Evolutionary conservation across 2,329 filamentous ascomycete species (phyloP), one percentile per base, ranked within the genome.

Genomic region (Chlorencoelia australis): DNA sequence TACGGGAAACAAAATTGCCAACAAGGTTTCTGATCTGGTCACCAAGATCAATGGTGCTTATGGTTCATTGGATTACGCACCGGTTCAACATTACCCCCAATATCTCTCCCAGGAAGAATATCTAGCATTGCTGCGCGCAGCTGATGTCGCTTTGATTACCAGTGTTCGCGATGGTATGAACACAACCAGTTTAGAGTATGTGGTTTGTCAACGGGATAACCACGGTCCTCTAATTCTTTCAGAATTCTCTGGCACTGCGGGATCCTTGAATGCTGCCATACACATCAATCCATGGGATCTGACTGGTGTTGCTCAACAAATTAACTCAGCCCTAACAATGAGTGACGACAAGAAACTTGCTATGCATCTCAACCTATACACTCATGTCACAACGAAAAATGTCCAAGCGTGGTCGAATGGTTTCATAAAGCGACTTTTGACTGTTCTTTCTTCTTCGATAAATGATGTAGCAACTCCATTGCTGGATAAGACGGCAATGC

Each of bases 151-250:
- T 4, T 68, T 96, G 33, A 95, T 96, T 59, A 95, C 91, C 5
- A 94, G 86, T 49, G 88, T 96, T 15, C 78, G 89, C 42, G 91
- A 96, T 58, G 89, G 89, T 40, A 95, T 96, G 88, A 96, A 95
- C 65, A 95, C 89, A 0, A 94, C 88, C 14, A 93, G 86, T 57
- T 67, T 96, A 49, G 91, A 96, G 61, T 96, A 95, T 57, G 79
- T 96, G 39, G 73, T 94, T 40, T 94, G 86, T 59, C 89, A 96
- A 61, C 82, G 85, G 53, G 81, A 91, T 45, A 79, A 79, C 39
- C 78, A 88, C 49, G 84, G 88, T 1, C 89, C 88, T 2, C 67
- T 96, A 30, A 95, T 96, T 47, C 73, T 96, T 16, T 96, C 91
- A 10, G 89, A 96, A 59, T 96, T 96, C 60, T 95, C 88, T 44